A percentile compares a stretch with the other conserved stretches of the same genome.
Conservation (phyloP, 129 eudicot genomes). For the Flaveria linearis region DNA sequence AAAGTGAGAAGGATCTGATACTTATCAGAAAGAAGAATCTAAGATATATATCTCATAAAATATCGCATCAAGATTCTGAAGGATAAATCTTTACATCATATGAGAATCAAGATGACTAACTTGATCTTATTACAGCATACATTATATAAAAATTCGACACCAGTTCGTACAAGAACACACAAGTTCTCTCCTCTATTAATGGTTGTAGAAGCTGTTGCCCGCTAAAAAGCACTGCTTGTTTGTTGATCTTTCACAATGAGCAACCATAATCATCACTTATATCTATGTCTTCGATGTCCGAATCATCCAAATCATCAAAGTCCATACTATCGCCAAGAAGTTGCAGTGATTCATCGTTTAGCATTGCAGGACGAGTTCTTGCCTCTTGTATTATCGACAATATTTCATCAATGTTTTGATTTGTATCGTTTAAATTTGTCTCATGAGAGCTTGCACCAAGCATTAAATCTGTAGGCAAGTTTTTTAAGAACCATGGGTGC, state of each 20-base stretch:
- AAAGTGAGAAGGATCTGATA: neutral
- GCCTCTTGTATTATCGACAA: constrained; percentile 63
- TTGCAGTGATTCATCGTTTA: constrained; percentile 22
- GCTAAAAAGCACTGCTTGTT: constrained; percentile 1
- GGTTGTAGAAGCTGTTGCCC: constrained; percentile 13
- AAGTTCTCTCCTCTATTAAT: constrained; percentile 12
- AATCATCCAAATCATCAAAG: constrained; percentile 62
- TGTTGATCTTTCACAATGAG: constrained; percentile 27
- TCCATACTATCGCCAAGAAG: constrained; percentile 62
- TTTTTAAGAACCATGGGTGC: constrained; percentile 67
- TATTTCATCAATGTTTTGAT: constrained; percentile 54
- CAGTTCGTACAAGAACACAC: constrained; percentile 20
- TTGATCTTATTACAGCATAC: constrained; percentile 24
- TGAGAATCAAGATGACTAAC: neutral
- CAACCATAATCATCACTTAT: constrained; percentile 57
- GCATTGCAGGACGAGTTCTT: constrained; percentile 37
- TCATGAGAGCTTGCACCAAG: constrained; percentile 50
- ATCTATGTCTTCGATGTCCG: constrained; percentile 58
- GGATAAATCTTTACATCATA: constrained; percentile 2
- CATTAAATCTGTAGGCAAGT: constrained; percentile 62
- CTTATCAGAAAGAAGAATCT: neutral
- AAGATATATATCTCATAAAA: neutral
- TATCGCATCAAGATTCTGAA: neutral
- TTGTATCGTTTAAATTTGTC: constrained; percentile 34
- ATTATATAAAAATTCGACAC: neutral